These are phyloP conservation scores for Hypoxylon lenormandii DNA, from an alignment of 495 filamentous ascomycete species.

Conservation along the genomic window DNA sequence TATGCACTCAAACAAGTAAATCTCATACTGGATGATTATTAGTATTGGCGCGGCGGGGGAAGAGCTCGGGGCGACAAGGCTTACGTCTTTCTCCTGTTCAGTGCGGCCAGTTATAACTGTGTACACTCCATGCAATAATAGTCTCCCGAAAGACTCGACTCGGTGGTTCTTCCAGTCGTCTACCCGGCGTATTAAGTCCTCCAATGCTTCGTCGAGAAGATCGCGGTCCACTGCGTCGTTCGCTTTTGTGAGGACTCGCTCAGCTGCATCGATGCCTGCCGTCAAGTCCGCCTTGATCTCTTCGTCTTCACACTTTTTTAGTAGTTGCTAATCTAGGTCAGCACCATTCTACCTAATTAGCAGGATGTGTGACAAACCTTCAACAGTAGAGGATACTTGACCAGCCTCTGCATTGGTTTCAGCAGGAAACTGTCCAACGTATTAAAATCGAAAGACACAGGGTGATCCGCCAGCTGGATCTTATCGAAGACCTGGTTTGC, in stretches of 20 bases:
- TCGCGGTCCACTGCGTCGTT: slow-evolving; percentile 91
- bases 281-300: slow-evolving; percentile 74
- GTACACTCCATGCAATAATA: slow-evolving; percentile 91
- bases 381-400: slow-evolving; percentile 91
- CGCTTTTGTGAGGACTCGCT: slow-evolving; percentile 79
- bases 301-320: slow-evolving; percentile 81
- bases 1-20: slow-evolving; percentile 96
- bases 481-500: slow-evolving; percentile 73
- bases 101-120: slow-evolving; percentile 89
- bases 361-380: slow-evolving; percentile 67
- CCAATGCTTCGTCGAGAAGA: slow-evolving; percentile 79
- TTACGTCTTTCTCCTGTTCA: slow-evolving; percentile 86
- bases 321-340: slow-evolving; percentile 72
- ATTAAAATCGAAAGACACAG: slow-evolving; percentile 69
- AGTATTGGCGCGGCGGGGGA: slow-evolving; percentile 15
- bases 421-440: slow-evolving; percentile 88
- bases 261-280: slow-evolving; percentile 78
- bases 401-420: slow-evolving; percentile 94
- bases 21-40: slow-evolving; percentile 78
- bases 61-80: slow-evolving; percentile 47
- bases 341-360: not conserved
- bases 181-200: slow-evolving; percentile 83
- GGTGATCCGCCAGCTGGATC: slow-evolving; percentile 64
- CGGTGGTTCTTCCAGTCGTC: slow-evolving; percentile 97
- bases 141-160: slow-evolving; percentile 87